Base-by-base conservation (phyloP, 1,284 basidiomycete genomes). In the Fomitopsis palustris region DNA sequence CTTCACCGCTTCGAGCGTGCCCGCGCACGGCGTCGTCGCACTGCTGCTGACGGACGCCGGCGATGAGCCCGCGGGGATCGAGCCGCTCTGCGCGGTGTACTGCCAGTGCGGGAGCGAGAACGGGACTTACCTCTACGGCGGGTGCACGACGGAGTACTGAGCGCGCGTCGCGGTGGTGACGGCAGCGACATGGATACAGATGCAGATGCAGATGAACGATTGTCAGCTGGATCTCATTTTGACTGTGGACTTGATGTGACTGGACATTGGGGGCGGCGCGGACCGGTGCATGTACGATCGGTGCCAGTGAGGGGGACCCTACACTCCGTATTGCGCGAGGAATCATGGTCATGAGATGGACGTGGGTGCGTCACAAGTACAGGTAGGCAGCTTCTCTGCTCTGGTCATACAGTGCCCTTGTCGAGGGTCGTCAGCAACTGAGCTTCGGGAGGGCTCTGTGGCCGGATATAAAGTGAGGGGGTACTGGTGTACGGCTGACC, bases 11-110 rank as follows among this genome's bases (percentile, higher is more conserved):
- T 61, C 74, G 3, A 71, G 68, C 25, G 83, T 88, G n/a, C 85
- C 86, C 1, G 67, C 85, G 7, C 87, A 88, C 64, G 87, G 87
- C 3, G 85, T 87, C 17, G 81, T 84, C 25, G 86, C 86, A 9
- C 66, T 89, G 25, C 71, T 89, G 35, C 71, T 89, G 39, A 80
- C 78, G 57, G 86, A 88, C 64, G 82, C 78, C 2, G 86, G 85
- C 0, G 73, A 88, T 58, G 87, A 88, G 64, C 87, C 87, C 6
- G 77, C 67, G 21, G 84, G 78, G 0, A 71, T 74, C 5, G 66
- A 53, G 12, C 67, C 67, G 19, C 54, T 56, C 9, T 68, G 67
- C 38, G 56, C 58, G 19, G 60, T 64, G 3, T 64, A 58, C 58
- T 60, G 58, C 45, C 55, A 63, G 41, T 68, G 67, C 53, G 62